Base-by-base conservation (phyloP, 2,329 filamentous ascomycete species). In the Xylariaceae sp. region DNA sequence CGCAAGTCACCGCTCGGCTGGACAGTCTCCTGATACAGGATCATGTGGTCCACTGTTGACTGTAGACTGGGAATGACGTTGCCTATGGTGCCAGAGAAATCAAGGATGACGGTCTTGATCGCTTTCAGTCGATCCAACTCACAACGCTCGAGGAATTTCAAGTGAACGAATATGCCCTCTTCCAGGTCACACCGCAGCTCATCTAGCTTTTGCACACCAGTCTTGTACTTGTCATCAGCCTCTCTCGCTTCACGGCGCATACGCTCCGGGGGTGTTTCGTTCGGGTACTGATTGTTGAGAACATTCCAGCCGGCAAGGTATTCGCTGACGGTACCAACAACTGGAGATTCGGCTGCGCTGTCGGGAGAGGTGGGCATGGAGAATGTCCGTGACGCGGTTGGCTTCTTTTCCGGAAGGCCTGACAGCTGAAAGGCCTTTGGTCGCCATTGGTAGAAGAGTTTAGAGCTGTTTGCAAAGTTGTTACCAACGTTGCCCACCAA, bases 11-110 rank as follows among this genome's bases (percentile, higher is more conserved):
- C 87, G 36, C 83, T 64, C 4, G 93, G 93, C 64, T 97, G 93
- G n/a, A 98, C 87, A 1, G 93, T 97, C 72, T 98, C 93, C 64
- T 98, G 93, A 69, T 94, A 98, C 35, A 98, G 76, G 83, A 98
- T 89, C 90, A 98, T 96, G 62, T 94, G 89, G 69, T 98, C 93
- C 18, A 98, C 89, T 0, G 90, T 89, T 44, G 91, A 91, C 66
- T 97, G 93, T 48, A 98, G 71, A 59, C 87, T 94, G 15, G 93
- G 94, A 49, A 98, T 97, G 56, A 96, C 91, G 59, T 98, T 98
- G 73, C 91, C 91, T 64, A 98, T 87, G 29, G 91, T 89, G 34
- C 93, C 93, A 4, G 91, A 96, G 65, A 98, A 97, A 67, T 98
- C 94, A 33, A 98, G 78, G 48, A 98, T 85, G 39, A 98, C 94